Evolutionary conservation across 441 rosid genomes (phyloP).

Genomic region (Syzygium malaccense): DNA sequence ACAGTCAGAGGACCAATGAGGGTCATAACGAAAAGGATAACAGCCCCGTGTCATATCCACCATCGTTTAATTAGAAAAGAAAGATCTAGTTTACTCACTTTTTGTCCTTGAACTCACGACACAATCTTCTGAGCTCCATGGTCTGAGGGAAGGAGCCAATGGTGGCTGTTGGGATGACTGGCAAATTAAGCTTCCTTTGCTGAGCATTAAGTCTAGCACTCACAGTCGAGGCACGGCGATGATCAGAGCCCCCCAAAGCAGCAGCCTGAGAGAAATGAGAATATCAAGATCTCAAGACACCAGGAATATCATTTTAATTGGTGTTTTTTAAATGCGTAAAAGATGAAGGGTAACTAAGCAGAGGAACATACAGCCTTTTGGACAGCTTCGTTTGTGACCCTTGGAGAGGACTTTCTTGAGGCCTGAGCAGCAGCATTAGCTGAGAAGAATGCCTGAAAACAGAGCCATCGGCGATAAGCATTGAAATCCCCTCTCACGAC

Average conservation of each 20-base stretch:
- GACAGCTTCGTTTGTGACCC: neutral
- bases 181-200: neutral
- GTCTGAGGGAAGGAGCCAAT: neutral
- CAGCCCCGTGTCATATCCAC: neutral
- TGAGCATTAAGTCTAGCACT: neutral
- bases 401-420: neutral
- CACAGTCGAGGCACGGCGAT: neutral
- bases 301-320: neutral
- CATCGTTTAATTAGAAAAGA: neutral
- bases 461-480: fast-evolving
- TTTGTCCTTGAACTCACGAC: neutral
- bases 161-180: neutral
- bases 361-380: conserved; percentile 6
- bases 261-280: neutral
- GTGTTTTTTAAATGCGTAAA: fast-evolving
- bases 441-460: neutral
- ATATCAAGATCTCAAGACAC: neutral
- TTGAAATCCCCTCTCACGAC: neutral
- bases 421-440: neutral
- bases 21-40: neutral
- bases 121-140: neutral
- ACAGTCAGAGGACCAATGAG: neutral
- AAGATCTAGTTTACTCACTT: neutral
- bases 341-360: neutral
- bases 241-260: neutral